These are phyloP conservation scores for Talaromyces nanjingensis DNA, from an alignment of 495 filamentous ascomycete species.

Conservation along the genomic window DNA sequence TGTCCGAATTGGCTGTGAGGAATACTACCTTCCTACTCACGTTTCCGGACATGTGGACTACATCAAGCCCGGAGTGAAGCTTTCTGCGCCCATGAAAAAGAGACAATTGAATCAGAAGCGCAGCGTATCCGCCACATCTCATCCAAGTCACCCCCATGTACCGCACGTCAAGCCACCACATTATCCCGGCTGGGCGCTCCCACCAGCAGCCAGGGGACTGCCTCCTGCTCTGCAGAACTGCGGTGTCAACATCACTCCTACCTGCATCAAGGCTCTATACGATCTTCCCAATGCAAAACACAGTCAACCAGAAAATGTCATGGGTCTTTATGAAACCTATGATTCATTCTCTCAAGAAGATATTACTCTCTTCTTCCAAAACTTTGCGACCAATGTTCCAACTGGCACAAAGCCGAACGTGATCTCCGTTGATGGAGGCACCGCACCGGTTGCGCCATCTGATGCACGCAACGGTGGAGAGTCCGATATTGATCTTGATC, in stretches of 20 bases:
- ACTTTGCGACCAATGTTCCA: constrained; percentile 34
- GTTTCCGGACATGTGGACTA: constrained; percentile 50
- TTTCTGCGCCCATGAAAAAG: constrained; percentile 22
- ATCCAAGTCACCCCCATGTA: constrained; percentile 15
- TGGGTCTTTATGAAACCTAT: constrained; percentile 46
- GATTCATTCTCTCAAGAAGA: constrained; percentile 47
- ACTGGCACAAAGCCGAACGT: constrained; percentile 35
- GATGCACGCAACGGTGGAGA: constrained; percentile 25
- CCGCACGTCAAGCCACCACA: neutral
- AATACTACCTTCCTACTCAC: constrained; percentile 47
- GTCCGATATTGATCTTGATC: constrained; percentile 38
- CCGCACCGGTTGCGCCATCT: constrained; percentile 23
- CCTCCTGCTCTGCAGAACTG: constrained; percentile 26
- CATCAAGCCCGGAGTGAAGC: constrained; percentile 49
- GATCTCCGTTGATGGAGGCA: constrained; percentile 36
- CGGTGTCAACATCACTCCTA: constrained; percentile 40
- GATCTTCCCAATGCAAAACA: constrained; percentile 32
- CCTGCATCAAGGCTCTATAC: constrained; percentile 49
- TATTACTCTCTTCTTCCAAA: constrained; percentile 49
- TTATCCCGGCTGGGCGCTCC: constrained; percentile 31
- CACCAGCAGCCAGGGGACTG: constrained; percentile 12
- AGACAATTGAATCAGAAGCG: neutral
- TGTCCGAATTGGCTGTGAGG: constrained; percentile 42
- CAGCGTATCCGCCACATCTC: neutral
- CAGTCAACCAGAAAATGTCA: constrained; percentile 31